Percentiles rank a stretch among this genome's conserved stretches.
These are phyloP conservation scores for Globisporangium canariense DNA, from an alignment of 352 stramenopile genomes.

Conservation along the genomic window DNA sequence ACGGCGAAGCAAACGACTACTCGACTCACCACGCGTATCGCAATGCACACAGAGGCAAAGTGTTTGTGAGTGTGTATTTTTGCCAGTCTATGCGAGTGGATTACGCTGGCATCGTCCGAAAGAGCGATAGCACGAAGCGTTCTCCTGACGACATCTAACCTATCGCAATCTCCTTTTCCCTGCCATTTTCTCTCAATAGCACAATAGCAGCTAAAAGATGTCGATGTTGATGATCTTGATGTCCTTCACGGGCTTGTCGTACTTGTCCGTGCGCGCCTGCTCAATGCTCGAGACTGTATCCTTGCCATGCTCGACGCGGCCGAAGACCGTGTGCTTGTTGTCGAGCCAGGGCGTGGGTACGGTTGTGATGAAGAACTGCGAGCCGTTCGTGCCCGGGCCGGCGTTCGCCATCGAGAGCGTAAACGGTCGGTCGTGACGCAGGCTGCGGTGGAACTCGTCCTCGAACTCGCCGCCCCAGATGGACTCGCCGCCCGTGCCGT, in stretches of 20 bases:
- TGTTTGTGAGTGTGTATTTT: too few relatives aligned
- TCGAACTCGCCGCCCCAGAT: slow-evolving; percentile 99
- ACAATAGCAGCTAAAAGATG: slow-evolving; percentile 45
- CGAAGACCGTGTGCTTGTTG: slow-evolving; percentile 95
- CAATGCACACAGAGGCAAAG: too few relatives aligned
- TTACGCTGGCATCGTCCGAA: too few relatives aligned
- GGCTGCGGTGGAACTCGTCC: slow-evolving; percentile 96
- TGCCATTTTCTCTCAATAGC: too few relatives aligned
- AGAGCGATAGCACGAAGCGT: too few relatives aligned
- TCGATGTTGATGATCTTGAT: slow-evolving; percentile 91
- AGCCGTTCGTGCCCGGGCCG: slow-evolving; percentile 76
- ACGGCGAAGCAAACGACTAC: too few relatives aligned
- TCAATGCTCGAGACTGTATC: slow-evolving; percentile 97
- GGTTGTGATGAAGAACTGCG: slow-evolving; percentile 99
- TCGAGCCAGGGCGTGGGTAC: slow-evolving; percentile 97
- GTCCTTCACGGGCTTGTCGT: slow-evolving; percentile 71
- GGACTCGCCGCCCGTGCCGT: slow-evolving; percentile 97
- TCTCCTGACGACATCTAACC: too few relatives aligned
- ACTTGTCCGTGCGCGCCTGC: slow-evolving; percentile 86
- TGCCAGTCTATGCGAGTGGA: too few relatives aligned
- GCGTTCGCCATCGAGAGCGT: slow-evolving; percentile 99
- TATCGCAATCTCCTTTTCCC: too few relatives aligned
- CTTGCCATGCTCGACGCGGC: slow-evolving; percentile 90
- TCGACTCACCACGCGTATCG: too few relatives aligned
- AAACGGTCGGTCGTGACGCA: slow-evolving; percentile 96